Conservation (phyloP, 1,284 basidiomycete genomes). For the Schizophyllum amplum region DNA sequence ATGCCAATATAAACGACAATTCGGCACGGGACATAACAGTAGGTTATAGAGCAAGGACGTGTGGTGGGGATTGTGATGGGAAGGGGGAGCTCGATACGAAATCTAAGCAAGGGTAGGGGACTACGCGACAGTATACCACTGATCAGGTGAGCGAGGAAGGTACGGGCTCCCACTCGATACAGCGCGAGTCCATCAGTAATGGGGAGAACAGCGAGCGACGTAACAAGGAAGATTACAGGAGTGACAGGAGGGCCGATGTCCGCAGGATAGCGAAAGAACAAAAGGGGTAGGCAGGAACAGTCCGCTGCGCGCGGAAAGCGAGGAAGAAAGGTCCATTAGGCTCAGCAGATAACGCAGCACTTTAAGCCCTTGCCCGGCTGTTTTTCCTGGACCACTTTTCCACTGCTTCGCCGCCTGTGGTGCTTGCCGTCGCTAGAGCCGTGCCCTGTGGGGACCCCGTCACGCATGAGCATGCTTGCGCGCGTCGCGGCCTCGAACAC, state of each 20-base stretch:
- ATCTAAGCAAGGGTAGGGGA: background rate
- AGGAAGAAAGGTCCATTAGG: background rate
- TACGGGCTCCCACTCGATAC: background rate
- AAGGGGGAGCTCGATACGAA: background rate
- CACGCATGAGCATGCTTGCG: slow-evolving; percentile 89
- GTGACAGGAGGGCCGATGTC: background rate
- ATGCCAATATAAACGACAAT: background rate
- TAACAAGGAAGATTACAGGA: background rate
- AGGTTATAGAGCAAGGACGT: background rate
- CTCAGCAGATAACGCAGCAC: slow-evolving; percentile 55
- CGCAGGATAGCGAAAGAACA: background rate
- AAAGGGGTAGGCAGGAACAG: background rate
- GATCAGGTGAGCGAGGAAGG: background rate
- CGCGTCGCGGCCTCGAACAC: slow-evolving; percentile 93
- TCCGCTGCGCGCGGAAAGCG: background rate
- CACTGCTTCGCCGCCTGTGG: slow-evolving; percentile 45
- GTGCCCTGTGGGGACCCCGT: slow-evolving; percentile 53
- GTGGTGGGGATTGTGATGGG: background rate
- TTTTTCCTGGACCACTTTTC: slow-evolving; percentile 36
- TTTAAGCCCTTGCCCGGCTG: slow-evolving; percentile 39
- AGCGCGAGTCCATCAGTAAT: background rate
- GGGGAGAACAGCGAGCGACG: background rate
- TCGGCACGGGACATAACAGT: background rate
- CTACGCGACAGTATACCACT: background rate
- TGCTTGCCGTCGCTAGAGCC: slow-evolving; percentile 32